A percentile compares a stretch with the other conserved stretches of the same genome.
These are phyloP conservation scores for Sugiyamaella qingdaonensis DNA, from an alignment of 805 yeast species.

Conservation along the genomic window DNA sequence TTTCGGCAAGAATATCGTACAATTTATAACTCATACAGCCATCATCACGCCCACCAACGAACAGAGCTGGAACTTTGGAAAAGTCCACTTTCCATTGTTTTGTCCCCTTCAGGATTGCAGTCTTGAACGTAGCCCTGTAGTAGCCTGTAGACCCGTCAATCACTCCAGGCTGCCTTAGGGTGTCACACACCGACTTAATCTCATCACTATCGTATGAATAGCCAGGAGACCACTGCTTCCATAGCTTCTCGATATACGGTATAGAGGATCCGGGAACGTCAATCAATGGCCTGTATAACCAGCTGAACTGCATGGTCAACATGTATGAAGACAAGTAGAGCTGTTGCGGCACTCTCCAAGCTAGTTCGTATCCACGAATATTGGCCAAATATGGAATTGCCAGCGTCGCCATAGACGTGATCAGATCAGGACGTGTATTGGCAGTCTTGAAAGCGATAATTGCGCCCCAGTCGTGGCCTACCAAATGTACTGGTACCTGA, in stretches of 20 bases:
- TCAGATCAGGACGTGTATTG: constrained; percentile 18
- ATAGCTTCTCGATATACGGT: constrained; percentile 22
- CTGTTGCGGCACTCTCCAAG: constrained; percentile 21
- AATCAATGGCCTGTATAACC: constrained; percentile 16
- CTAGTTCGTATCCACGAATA: constrained; percentile 6
- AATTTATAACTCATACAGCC: constrained; percentile 23
- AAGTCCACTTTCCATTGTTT: constrained; percentile 18
- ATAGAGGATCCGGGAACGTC: background rate
- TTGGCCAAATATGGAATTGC: constrained; percentile 26
- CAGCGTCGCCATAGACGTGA: constrained; percentile 20
- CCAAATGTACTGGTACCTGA: constrained; percentile 20
- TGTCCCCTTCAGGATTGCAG: background rate
- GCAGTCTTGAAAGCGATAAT: constrained; percentile 22
- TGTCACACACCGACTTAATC: constrained; percentile 16
- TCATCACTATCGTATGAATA: constrained; percentile 20
- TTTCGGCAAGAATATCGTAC: constrained; percentile 14
- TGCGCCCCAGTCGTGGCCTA: constrained; percentile 32
- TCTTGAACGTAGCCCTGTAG: constrained; percentile 18
- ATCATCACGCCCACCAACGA: constrained; percentile 24
- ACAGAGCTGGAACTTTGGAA: constrained; percentile 15
- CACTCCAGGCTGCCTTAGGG: constrained; percentile 24
- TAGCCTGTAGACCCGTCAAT: constrained; percentile 26
- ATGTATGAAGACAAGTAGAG: constrained; percentile 26
- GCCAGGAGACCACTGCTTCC: constrained; percentile 28
- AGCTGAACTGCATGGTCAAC: constrained; percentile 26